Base-by-base conservation (phyloP, 805 yeast genomes). In the Vanderwaltozyma polyspora region DNA sequence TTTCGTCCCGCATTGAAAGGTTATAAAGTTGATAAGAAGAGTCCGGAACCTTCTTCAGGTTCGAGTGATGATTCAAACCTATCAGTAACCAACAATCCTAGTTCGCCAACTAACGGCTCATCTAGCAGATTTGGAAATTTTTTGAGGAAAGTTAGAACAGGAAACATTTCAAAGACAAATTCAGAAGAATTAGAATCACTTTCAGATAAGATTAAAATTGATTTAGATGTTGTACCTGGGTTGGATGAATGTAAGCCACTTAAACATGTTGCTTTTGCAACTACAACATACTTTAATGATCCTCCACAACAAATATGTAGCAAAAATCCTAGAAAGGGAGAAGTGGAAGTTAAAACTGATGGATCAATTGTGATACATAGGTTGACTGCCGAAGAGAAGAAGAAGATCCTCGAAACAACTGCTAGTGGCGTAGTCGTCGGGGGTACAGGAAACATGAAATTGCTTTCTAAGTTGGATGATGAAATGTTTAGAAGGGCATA, bases 291-390 rank as follows among this genome's bases (percentile, higher is more conserved):
- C 48, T 72, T 70, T 25, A 70, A 71, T 41, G 95, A 87, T 54
- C 94, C 95, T 1, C 93, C 93, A 1, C 95, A 84, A 49, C 94
- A 84, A 48, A 84, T 84, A 29, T 93, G 94, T 10, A 76, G 87
- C 2, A 62, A 86, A 47, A 67, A 63, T 40, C 94, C 95, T 12
- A 62, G 85, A 43, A 71, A 72, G 51, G 96, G 96, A 27, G 89
- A 85, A 54, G 93, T 79, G 10, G 81, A 74, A 44, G 63, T 75
- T 2, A 48, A 67, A 33, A 59, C 68, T 10, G 67, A 66, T 44
- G 83, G 82, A 0, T 55, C 64, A 1, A 63, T 74, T 11, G 63
- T 68, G 4, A 62, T 76, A n/a, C 70, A 72, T 41, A 74, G 78
- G 21, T 55, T 76, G 24, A 59, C 74, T 2, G 69, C 71, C 25